Percentiles rank a stretch among this genome's conserved stretches.
Evolutionary conservation across 2,329 filamentous ascomycete genomes (phyloP).

Genomic region (Cryphonectria japonica): DNA sequence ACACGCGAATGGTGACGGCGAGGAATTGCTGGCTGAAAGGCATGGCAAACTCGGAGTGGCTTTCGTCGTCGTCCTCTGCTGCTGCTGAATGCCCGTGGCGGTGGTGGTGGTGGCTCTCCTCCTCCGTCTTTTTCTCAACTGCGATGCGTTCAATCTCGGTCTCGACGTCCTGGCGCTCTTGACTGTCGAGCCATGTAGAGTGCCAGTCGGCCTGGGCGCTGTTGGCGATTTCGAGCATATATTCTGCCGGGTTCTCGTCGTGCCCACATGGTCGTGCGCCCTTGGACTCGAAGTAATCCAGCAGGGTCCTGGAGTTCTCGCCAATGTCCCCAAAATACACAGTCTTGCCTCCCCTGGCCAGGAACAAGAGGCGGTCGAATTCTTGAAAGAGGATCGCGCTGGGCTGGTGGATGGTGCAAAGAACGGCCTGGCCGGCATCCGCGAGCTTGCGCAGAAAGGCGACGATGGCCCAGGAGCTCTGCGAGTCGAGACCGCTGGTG

Average conservation of each 20-base stretch:
- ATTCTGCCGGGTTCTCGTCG: constrained; percentile 75
- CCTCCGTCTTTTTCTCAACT: constrained; percentile 43
- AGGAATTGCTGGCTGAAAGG: constrained; percentile 69
- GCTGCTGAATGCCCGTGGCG: too few species aligned
- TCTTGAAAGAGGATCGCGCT: constrained; percentile 56
- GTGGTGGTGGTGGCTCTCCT: too few species aligned
- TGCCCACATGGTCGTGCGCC: constrained; percentile 63
- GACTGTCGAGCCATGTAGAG: constrained; percentile 62
- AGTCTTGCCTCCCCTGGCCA: constrained; percentile 66
- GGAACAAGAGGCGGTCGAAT: constrained; percentile 66
- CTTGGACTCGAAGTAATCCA: constrained; percentile 67
- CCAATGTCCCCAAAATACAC: constrained; percentile 74
- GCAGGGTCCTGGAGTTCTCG: constrained; percentile 57
- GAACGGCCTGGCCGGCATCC: constrained; percentile 55
- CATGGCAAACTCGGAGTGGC: constrained; percentile 74
- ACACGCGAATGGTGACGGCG: constrained; percentile 69
- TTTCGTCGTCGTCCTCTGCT: constrained; percentile 25
- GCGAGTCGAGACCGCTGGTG: constrained; percentile 63
- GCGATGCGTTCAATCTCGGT: constrained; percentile 68
- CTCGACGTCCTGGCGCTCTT: constrained; percentile 55
- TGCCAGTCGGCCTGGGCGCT: constrained; percentile 64
- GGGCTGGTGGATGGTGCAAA: constrained; percentile 61
- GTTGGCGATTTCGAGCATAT: constrained; percentile 65
- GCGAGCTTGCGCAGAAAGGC: constrained; percentile 66
- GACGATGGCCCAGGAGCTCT: constrained; percentile 67